These are phyloP conservation scores for Solanum virginianum DNA, from an alignment of 257 asterid genomes.

Conservation along the genomic window DNA sequence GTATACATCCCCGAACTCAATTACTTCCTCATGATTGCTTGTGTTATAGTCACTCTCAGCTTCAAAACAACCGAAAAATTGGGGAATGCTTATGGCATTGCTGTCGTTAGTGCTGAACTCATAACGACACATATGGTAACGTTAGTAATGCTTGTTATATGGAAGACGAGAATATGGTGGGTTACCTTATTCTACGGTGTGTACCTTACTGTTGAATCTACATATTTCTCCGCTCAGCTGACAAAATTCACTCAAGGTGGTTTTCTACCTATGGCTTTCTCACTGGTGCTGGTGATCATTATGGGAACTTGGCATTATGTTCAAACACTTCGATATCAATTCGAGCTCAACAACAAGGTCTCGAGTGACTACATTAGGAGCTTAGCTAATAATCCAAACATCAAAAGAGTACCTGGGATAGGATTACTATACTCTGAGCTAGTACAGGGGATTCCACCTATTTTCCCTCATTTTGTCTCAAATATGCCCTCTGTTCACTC, in stretches of 20 bases:
- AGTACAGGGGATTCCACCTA: constrained; percentile 71
- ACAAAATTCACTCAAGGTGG: constrained; percentile 65
- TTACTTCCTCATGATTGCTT: constrained; percentile 61
- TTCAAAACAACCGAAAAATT: constrained; percentile 47
- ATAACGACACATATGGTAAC: constrained; percentile 45
- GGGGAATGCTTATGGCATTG: constrained; percentile 76
- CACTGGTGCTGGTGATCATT: constrained; percentile 27
- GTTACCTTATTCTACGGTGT: constrained; percentile 25
- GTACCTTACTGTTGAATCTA: constrained; percentile 19
- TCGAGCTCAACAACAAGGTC: constrained; percentile 54
- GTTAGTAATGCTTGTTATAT: constrained; percentile 47
- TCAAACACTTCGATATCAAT: constrained; percentile 35
- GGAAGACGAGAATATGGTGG: constrained; percentile 54
- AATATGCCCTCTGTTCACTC: constrained; percentile 53
- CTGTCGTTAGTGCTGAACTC: constrained; percentile 57
- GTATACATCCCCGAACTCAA: constrained; percentile 70
- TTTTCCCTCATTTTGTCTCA: constrained; percentile 44
- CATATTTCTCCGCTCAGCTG: constrained; percentile 38
- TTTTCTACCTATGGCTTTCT: constrained; percentile 44
- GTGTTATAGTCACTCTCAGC: constrained; percentile 31
- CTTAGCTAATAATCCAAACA: constrained; percentile 11
- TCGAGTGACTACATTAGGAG: constrained; percentile 25
- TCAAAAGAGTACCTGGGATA: constrained; percentile 46
- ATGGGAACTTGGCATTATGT: constrained; percentile 68
- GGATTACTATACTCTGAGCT: constrained; percentile 54